phyloP scores from a whole-genome alignment of 768 basidiomycete species.

The Hydnomerulius pinastri region DNA sequence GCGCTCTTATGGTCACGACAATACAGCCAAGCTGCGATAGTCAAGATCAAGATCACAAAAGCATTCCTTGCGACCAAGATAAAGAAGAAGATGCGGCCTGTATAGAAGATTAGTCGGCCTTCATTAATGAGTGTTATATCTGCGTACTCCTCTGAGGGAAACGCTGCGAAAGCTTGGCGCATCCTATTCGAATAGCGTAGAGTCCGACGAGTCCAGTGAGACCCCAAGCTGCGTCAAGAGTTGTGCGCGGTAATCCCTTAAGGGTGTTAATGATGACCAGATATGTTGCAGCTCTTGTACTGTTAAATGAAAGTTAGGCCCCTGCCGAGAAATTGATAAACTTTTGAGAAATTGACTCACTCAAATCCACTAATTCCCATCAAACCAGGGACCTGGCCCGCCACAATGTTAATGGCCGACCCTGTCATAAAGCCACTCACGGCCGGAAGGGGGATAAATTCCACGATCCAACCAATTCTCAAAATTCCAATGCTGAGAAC shows the following conservation, averaged over 20 bases:
- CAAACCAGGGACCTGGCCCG: constrained; percentile 85
- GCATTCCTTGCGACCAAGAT: constrained; percentile 76
- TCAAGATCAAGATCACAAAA: constrained; percentile 86
- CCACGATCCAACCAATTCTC: constrained; percentile 90
- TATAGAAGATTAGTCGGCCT: constrained; percentile 3
- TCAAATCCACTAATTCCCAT: constrained; percentile 87
- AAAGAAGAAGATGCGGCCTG: constrained; percentile 78
- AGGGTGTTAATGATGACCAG: constrained; percentile 91
- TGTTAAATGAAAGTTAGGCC: constrained; percentile 29
- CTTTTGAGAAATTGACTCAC: constrained; percentile 45
- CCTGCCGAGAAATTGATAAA: neutral
- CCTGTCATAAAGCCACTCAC: constrained; percentile 96
- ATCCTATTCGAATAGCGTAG: constrained; percentile 65
- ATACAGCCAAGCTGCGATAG: constrained; percentile 86
- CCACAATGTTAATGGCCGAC: constrained; percentile 90
- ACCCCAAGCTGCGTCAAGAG: constrained; percentile 89
- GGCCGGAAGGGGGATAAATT: constrained; percentile 88
- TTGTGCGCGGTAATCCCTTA: constrained; percentile 72
- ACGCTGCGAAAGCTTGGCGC: constrained; percentile 49
- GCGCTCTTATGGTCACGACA: constrained; percentile 59
- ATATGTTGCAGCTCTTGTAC: constrained; percentile 85
- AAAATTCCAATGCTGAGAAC: constrained; percentile 88
- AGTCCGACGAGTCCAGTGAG: constrained; percentile 70
- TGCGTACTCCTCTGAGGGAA: constrained; percentile 63
- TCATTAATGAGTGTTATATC: neutral